Evolutionary conservation across 805 yeast genomes (phyloP), one percentile per base, ranked within the genome.

Genomic region (Scheffersomyces lignosus): DNA sequence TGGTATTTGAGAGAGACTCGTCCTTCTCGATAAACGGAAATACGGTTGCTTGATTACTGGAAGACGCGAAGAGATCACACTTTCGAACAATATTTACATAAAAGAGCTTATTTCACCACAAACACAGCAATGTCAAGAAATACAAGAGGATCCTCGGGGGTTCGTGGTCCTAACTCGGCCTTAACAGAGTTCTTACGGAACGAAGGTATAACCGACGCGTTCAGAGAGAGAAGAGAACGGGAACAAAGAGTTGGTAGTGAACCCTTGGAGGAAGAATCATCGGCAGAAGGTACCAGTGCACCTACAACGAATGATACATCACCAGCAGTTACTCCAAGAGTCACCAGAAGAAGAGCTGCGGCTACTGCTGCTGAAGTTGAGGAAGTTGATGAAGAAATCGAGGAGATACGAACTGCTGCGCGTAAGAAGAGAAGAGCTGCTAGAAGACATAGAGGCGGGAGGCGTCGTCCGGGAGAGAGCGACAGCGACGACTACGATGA

Each of bases 151-250:
- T 12, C 27, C 15, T 33, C 54, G 15, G 54, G 56, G 18, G 71
- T 70, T 9, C 51, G 66, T 27, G 86, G 83, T 4, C 86, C 95
- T 30, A 87, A 87, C 65, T 83, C 95, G 48, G 97, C 97, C 0
- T 68, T 90, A 47, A 90, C 96, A 0, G 93, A 86, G 60, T 90
- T 90, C 52, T 71, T 90, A 42, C 71, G 89, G 33, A 87, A 84
- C 38, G 95, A 89, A 60, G 97, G 97, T 24, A 90, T 90, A 62
- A 84, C 96, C 1, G 88, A 81, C 39, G 80, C 78, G 28, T 88
- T 88, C 55, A 71, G 89, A 52, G 64, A 58, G 40, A 50, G 70
- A 29, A 42, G 51, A 34, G 46, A 33, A 24, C 34, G 46, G 10
- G 43, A 47, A 30, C 39, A 36, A 18, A 36, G 24, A 12, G 29